These are phyloP conservation scores for Podaxis sp. DNA, from an alignment of 768 basidiomycete genomes.

Conservation along the genomic window DNA sequence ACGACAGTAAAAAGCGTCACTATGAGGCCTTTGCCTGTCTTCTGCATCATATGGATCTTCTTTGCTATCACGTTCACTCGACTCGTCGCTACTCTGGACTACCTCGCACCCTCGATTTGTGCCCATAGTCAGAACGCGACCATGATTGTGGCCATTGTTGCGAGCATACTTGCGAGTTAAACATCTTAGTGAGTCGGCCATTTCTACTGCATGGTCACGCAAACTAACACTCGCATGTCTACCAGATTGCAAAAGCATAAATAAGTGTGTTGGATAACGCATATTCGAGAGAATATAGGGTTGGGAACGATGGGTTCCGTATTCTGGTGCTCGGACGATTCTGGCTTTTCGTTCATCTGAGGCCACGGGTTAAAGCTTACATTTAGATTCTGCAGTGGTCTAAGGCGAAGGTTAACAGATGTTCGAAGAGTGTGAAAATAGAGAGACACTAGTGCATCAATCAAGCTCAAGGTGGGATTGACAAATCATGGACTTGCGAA, in stretches of 20 bases:
- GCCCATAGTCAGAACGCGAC: background rate
- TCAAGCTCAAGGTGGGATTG: too few species aligned
- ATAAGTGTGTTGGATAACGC: constrained; percentile 28
- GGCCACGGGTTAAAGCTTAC: background rate
- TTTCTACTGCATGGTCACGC: background rate
- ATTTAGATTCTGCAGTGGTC: background rate
- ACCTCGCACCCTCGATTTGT: background rate
- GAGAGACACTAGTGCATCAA: too few species aligned
- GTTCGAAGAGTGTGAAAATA: too few species aligned
- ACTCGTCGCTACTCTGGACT: background rate
- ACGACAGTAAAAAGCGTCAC: background rate
- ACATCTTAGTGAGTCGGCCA: background rate
- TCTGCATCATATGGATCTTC: background rate
- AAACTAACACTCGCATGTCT: too few species aligned
- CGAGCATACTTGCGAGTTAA: background rate
- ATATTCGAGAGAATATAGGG: constrained; percentile 91
- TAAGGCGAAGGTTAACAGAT: background rate
- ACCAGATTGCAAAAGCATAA: background rate
- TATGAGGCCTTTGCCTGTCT: background rate
- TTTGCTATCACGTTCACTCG: background rate
- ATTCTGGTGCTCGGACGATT: constrained; percentile 84
- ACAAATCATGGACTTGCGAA: too few species aligned
- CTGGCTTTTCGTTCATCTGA: constrained; percentile 46
- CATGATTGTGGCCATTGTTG: background rate
- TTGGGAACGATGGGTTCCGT: constrained; percentile 84